Evolutionary conservation across 176 grass and related monocot genomes (phyloP).

Genomic region (Guadua angustifolia): DNA sequence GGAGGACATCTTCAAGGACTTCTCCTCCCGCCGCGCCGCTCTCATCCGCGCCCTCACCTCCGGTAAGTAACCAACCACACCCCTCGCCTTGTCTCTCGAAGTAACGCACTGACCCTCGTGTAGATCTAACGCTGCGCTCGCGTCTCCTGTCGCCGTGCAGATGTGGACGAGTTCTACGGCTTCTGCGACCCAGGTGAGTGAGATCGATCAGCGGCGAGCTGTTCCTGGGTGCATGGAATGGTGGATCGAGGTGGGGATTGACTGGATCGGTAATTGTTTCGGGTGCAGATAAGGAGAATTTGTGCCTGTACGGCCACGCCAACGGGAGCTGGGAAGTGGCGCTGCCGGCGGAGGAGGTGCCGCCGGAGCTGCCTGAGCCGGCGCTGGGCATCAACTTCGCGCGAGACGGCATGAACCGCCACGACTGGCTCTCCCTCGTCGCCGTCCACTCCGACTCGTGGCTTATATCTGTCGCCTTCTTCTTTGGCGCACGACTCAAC

Average conservation of each 20-base stretch:
- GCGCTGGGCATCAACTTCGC: constrained; percentile 84
- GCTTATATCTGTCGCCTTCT: constrained; percentile 78
- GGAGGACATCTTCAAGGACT: constrained; percentile 82
- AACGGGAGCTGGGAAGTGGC: constrained; percentile 66
- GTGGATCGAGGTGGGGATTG: constrained; percentile 39
- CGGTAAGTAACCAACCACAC: constrained; percentile 38
- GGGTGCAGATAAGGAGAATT: constrained; percentile 67
- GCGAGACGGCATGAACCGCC: constrained; percentile 71
- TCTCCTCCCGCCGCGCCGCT: constrained; percentile 60
- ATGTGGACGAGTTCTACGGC: constrained; percentile 70
- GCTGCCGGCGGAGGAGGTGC: constrained; percentile 77
- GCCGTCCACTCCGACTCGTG: constrained; percentile 81
- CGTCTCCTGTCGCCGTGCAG: constrained; percentile 37
- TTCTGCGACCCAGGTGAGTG: constrained; percentile 74
- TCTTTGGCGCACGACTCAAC: constrained; percentile 65
- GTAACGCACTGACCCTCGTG: not conserved
- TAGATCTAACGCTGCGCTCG: constrained; percentile 51
- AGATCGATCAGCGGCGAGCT: constrained; percentile 23
- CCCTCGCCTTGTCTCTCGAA: not conserved
- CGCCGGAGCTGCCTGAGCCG: constrained; percentile 76
- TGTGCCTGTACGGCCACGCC: constrained; percentile 69
- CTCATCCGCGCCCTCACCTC: constrained; percentile 75
- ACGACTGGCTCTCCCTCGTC: constrained; percentile 78
- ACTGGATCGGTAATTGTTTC: constrained; percentile 25
- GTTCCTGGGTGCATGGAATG: constrained; percentile 7